These are phyloP conservation scores for Gracilariopsis chorda DNA, from an alignment of 23 red algal species.

Conservation along the genomic window DNA sequence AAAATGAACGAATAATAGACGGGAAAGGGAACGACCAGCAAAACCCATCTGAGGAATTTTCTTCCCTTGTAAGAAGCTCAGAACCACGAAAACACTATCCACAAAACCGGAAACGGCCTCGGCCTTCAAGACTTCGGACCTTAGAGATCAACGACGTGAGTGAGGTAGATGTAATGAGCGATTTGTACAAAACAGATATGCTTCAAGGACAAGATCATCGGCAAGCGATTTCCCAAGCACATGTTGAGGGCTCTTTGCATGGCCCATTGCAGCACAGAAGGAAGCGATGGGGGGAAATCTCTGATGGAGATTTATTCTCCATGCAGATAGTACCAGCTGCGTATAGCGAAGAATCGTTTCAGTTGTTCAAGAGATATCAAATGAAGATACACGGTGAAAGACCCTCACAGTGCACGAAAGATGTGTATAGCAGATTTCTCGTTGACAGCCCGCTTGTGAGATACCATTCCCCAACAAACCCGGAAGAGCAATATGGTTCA, in stretches of 20 bases:
- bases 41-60: not conserved
- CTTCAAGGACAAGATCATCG: not conserved
- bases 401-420: conserved; percentile 31
- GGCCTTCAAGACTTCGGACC: not conserved
- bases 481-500: conserved; percentile 56
- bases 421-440: conserved; percentile 76
- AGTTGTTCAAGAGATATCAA: conserved; percentile 57
- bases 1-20: not conserved
- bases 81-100: not conserved
- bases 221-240: not conserved
- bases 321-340: conserved; percentile 57
- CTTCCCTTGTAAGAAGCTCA: not conserved
- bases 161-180: conserved; percentile 2
- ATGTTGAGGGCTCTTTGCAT: not conserved
- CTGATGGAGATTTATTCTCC: not conserved
- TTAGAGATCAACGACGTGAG: not conserved
- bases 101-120: not conserved
- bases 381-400: conserved; percentile 46
- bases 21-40: not conserved
- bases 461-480: not conserved
- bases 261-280: not conserved
- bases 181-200: no score
- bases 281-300: not conserved
- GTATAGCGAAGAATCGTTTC: conserved; percentile 42
- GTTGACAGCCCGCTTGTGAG: conserved; percentile 66